phyloP scores from a whole-genome alignment of 768 basidiomycete species.

The Russula abietina region DNA sequence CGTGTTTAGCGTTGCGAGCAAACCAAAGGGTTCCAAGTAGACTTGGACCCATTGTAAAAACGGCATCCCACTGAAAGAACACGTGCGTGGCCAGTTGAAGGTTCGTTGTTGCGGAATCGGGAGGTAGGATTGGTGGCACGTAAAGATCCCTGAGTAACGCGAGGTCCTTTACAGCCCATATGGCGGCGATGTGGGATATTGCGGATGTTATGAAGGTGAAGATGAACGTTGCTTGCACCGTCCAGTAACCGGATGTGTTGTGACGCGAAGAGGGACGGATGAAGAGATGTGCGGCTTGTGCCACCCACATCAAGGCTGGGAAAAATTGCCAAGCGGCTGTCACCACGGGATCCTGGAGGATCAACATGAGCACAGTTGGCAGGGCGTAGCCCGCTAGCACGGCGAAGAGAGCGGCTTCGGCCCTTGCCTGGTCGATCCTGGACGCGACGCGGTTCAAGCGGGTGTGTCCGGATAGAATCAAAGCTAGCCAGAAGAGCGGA shows the following conservation, averaged over 20 bases:
- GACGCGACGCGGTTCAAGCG: neutral
- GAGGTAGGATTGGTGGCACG: conserved; percentile 6
- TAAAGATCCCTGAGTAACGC: conserved; percentile 14
- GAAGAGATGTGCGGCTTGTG: conserved; percentile 16
- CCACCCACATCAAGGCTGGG: conserved; percentile 17
- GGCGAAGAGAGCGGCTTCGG: conserved; percentile 22
- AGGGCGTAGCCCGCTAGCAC: conserved; percentile 14
- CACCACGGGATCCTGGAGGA: conserved; percentile 18
- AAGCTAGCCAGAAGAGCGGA: conserved; percentile 20
- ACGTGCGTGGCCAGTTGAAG: conserved; percentile 7
- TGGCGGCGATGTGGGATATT: conserved; percentile 13
- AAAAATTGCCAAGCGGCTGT: conserved; percentile 23
- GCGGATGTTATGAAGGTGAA: conserved; percentile 18
- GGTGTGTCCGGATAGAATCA: conserved; percentile 19
- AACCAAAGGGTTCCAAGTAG: conserved; percentile 21
- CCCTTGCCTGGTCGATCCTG: conserved; percentile 21
- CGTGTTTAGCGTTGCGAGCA: conserved; percentile 5
- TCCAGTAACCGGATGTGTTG: conserved; percentile 20
- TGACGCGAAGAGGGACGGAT: conserved; percentile 18
- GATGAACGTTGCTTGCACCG: conserved; percentile 18
- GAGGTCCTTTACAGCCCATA: conserved; percentile 5
- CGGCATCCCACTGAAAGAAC: conserved; percentile 20
- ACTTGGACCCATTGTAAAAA: conserved; percentile 14
- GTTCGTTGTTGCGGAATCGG: conserved; percentile 1
- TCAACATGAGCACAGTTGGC: conserved; percentile 12